Percentiles rank a stretch among this genome's conserved stretches.
phyloP scores from a whole-genome alignment of 306 rosid species.

The Ormosia semicastrata region DNA sequence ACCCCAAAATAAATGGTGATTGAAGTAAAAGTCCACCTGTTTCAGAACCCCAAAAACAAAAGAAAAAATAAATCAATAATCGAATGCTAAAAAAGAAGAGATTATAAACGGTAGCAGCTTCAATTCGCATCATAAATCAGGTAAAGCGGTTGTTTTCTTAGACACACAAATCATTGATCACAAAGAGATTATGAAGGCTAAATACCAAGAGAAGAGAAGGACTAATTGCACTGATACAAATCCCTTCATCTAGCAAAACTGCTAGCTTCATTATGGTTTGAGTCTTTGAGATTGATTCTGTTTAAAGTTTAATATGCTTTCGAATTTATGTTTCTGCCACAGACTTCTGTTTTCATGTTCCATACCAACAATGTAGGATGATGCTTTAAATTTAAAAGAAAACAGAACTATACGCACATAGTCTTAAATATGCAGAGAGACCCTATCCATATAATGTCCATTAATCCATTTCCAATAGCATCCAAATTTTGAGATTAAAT shows the following conservation, averaged over 20 bases:
- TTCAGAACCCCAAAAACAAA: slow-evolving; percentile 21
- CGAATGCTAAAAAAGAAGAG: neutral
- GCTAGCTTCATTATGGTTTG: neutral
- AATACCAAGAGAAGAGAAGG: neutral
- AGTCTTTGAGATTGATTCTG: neutral
- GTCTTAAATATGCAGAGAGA: neutral
- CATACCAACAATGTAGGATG: neutral
- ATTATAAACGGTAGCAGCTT: neutral
- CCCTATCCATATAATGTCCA: neutral
- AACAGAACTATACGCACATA: neutral
- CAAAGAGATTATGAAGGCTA: neutral
- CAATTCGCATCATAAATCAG: neutral
- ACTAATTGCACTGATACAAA: neutral
- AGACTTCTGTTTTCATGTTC: neutral
- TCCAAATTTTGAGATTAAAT: neutral
- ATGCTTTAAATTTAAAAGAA: neutral
- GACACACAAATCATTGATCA: neutral
- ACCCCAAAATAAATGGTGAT: slow-evolving; percentile 95
- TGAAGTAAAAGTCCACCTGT: slow-evolving; percentile 91
- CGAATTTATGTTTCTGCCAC: neutral
- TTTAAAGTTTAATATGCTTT: neutral
- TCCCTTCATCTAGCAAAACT: neutral
- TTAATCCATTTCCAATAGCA: neutral
- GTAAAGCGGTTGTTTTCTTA: neutral
- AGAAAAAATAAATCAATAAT: slow-evolving; percentile 9